These are phyloP conservation scores for Pleurotus salmoneostramineus DNA, from an alignment of 768 basidiomycete genomes.

Conservation along the genomic window DNA sequence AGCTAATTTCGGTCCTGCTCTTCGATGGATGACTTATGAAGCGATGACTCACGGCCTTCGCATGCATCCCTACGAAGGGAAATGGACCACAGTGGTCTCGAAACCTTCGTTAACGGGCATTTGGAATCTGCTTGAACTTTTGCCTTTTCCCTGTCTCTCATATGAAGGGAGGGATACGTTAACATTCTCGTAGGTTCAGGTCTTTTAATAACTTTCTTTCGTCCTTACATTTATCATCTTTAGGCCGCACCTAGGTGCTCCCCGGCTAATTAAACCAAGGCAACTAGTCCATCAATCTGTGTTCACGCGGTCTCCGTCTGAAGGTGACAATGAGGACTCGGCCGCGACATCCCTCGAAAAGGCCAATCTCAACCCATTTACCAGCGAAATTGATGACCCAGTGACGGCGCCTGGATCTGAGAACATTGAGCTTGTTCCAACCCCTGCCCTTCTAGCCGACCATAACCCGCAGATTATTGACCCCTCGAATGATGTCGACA, in stretches of 20 bases:
- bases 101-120: background rate
- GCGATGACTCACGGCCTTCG: background rate
- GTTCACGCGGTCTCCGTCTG: no score
- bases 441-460: no score
- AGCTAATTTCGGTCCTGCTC: constrained; percentile 14
- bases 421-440: no score
- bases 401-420: no score
- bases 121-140: background rate
- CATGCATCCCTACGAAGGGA: background rate
- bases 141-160: background rate
- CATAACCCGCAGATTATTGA: no score
- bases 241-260: background rate
- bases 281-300: constrained; percentile 10
- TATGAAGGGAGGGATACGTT: background rate
- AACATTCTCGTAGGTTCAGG: background rate
- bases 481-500: no score
- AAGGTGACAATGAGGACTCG: no score
- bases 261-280: background rate
- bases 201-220: no score
- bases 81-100: background rate
- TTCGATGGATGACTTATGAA: constrained; percentile 13
- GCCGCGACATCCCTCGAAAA: no score
- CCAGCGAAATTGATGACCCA: no score
- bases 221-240: background rate
- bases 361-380: no score